These are phyloP conservation scores for Cephaloascus fragrans DNA, from an alignment of 805 yeast species.

Conservation along the genomic window DNA sequence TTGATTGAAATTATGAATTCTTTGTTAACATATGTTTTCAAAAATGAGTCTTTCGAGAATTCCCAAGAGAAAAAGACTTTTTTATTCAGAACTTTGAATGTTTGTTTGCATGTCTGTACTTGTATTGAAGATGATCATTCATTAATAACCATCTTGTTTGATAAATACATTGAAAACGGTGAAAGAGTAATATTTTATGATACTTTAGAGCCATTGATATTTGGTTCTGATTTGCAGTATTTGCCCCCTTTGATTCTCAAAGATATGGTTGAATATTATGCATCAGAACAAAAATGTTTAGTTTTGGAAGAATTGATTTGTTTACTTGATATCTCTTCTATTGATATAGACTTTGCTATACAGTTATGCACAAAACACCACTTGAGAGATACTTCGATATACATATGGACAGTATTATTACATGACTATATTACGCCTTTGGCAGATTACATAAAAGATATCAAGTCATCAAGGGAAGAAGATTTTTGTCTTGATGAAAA, in stretches of 20 bases:
- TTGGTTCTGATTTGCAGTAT: slow-evolving; percentile 29
- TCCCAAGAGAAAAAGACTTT: slow-evolving; percentile 2
- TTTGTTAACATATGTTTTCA: slow-evolving; percentile 34
- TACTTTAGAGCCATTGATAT: slow-evolving; percentile 40
- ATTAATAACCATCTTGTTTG: slow-evolving; percentile 33
- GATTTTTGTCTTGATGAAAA: slow-evolving; percentile 6
- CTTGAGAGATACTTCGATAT: slow-evolving; percentile 54
- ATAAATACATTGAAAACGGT: slow-evolving; percentile 23
- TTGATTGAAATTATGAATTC: slow-evolving; percentile 49
- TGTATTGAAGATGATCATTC: slow-evolving; percentile 20
- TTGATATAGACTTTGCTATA: slow-evolving; percentile 75
- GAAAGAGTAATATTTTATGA: slow-evolving; percentile 35
- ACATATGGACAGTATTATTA: slow-evolving; percentile 63
- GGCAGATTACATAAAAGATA: slow-evolving; percentile 39
- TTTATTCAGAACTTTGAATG: slow-evolving; percentile 10
- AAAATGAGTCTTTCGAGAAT: slow-evolving; percentile 7
- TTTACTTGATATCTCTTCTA: slow-evolving; percentile 49
- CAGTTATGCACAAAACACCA: slow-evolving; percentile 45
- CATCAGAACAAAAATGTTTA: slow-evolving; percentile 28
- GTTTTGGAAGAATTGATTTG: slow-evolving; percentile 62
- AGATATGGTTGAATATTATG: slow-evolving; percentile 46
- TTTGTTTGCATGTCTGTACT: slow-evolving; percentile 29
- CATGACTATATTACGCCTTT: slow-evolving; percentile 68
- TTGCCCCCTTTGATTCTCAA: slow-evolving; percentile 60
- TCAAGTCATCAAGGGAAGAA: slow-evolving; percentile 5